Conservation (phyloP, 257 asterid genomes). For the Rhazya stricta region DNA sequence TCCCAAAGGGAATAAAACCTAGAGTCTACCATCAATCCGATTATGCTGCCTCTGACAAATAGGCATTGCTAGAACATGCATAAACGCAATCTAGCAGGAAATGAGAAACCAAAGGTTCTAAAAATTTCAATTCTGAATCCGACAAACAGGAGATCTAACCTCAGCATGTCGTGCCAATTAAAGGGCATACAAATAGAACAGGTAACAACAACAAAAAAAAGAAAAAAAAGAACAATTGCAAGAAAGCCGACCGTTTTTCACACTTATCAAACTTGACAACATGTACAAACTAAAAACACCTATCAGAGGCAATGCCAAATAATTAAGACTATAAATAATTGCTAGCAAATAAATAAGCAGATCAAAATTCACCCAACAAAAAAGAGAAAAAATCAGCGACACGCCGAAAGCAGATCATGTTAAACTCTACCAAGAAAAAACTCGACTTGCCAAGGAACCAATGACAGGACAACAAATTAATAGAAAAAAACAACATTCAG, state of each 20-base stretch:
- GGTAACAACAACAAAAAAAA: neutral
- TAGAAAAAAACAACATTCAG: neutral
- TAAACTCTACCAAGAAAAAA: neutral
- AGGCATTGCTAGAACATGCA: neutral
- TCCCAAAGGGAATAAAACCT: neutral
- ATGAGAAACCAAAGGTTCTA: neutral
- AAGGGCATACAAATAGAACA: neutral
- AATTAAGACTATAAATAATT: neutral
- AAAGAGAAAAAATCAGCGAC: neutral
- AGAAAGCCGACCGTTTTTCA: neutral
- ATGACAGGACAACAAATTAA: conserved; percentile 12
- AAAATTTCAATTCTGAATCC: neutral
- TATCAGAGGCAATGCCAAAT: neutral
- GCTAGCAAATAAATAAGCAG: neutral
- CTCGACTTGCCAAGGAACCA: neutral
- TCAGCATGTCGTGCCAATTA: neutral
- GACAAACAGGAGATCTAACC: conserved; percentile 8
- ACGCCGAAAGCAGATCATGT: neutral
- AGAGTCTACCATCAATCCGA: neutral
- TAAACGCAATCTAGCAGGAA: neutral
- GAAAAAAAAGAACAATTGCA: neutral
- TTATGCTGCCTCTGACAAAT: neutral
- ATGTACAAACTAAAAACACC: neutral
- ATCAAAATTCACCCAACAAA: neutral
- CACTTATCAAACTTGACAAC: conserved; percentile 4